Conservation (phyloP, 306 rosid species). For the Begonia masoniana region DNA sequence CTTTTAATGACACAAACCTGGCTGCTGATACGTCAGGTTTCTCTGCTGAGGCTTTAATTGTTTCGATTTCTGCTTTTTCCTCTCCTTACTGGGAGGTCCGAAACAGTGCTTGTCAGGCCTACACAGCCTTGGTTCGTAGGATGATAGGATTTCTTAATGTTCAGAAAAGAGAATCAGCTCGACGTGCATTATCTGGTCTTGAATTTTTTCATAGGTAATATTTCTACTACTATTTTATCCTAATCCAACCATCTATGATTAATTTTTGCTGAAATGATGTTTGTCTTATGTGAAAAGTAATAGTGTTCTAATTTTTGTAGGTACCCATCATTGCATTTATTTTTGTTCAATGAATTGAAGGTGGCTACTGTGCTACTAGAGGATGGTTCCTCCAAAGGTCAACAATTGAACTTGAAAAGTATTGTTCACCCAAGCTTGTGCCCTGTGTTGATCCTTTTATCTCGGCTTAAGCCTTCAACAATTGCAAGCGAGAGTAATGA, state of each 20-base stretch:
- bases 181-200: conserved; percentile 84
- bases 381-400: conserved; percentile 33
- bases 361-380: conserved; percentile 65
- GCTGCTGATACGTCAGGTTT: conserved; percentile 92
- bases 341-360: conserved; percentile 65
- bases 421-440: conserved; percentile 92
- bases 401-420: conserved; percentile 44
- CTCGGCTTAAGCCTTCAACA: conserved; percentile 90
- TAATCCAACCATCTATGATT: background rate
- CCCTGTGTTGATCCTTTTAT: conserved; percentile 77
- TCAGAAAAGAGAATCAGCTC: conserved; percentile 79
- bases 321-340: conserved; percentile 84
- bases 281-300: background rate
- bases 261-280: background rate
- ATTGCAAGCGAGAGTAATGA: conserved; percentile 81
- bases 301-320: conserved; percentile 24
- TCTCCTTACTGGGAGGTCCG: conserved; percentile 94
- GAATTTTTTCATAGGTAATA: conserved; percentile 89
- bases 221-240: conserved; percentile 2
- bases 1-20: conserved; percentile 93
- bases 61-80: conserved; percentile 75
- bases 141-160: conserved; percentile 88
- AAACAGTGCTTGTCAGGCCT: conserved; percentile 89
- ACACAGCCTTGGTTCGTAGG: conserved; percentile 90
- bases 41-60: conserved; percentile 79